A percentile compares a stretch with the other conserved stretches of the same genome.
Evolutionary conservation across 768 basidiomycete genomes (phyloP).

Genomic region (Hygrophoropsis aurantiaca): DNA sequence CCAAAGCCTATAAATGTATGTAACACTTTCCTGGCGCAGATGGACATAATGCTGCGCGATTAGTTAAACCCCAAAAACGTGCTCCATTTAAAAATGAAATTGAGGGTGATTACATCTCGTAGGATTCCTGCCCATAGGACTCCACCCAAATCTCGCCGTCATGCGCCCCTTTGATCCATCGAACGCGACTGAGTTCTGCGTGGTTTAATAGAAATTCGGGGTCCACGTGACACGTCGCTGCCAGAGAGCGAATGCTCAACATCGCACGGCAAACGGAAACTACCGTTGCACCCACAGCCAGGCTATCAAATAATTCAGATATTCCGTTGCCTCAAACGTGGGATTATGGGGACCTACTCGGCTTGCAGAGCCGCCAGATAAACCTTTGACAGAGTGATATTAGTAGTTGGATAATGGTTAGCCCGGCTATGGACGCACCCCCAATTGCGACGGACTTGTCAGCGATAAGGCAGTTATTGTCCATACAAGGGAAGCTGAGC

Average conservation of each 20-base stretch:
- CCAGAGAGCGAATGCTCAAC: slow-evolving; percentile 38
- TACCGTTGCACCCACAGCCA: slow-evolving; percentile 1
- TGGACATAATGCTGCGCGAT: too few species aligned
- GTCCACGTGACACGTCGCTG: slow-evolving; percentile 36
- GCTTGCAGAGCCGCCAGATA: slow-evolving; percentile 2
- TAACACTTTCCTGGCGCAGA: too few species aligned
- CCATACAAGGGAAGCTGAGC: slow-evolving; percentile 7
- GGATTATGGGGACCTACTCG: slow-evolving; percentile 1
- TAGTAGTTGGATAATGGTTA: too few species aligned
- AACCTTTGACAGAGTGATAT: background rate
- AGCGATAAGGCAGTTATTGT: slow-evolving; percentile 2
- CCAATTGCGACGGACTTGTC: background rate
- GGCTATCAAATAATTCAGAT: background rate
- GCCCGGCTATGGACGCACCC: background rate
- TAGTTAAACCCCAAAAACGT: too few species aligned
- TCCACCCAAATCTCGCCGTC: slow-evolving; percentile 30
- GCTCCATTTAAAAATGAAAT: too few species aligned
- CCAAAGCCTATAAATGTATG: too few species aligned
- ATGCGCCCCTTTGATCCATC: slow-evolving; percentile 31
- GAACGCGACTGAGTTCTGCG: slow-evolving; percentile 41
- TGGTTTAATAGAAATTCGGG: slow-evolving; percentile 41
- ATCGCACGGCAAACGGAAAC: slow-evolving; percentile 34
- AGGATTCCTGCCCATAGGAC: too few species aligned
- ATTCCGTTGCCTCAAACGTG: background rate
- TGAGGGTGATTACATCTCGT: too few species aligned